phyloP scores from a whole-genome alignment of 768 basidiomycete species.

The Boletellus emodensis region DNA sequence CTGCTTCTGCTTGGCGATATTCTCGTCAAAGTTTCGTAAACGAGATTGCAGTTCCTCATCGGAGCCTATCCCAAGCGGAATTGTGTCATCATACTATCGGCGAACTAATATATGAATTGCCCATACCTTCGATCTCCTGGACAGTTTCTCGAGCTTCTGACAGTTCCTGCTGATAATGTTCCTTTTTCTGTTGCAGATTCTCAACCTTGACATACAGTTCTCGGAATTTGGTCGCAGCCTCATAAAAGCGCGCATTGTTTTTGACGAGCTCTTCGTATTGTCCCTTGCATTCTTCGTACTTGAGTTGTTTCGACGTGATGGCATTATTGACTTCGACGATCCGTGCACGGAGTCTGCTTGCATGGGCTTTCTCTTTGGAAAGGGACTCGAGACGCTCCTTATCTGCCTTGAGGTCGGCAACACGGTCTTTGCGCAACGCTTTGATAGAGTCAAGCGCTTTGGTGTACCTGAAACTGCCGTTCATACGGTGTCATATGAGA shows the following conservation, averaged over 20 bases:
- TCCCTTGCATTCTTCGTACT: constrained; percentile 67
- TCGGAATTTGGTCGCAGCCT: constrained; percentile 79
- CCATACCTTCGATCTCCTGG: constrained; percentile 59
- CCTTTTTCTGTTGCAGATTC: constrained; percentile 56
- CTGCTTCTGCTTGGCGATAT: constrained; percentile 49
- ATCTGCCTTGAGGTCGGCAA: constrained; percentile 89
- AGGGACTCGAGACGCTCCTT: constrained; percentile 80
- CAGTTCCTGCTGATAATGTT: constrained; percentile 58
- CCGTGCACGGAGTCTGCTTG: constrained; percentile 75
- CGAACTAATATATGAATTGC: neutral
- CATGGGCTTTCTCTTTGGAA: constrained; percentile 75
- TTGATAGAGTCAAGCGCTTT: constrained; percentile 96
- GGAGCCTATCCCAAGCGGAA: constrained; percentile 43
- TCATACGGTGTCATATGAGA: neutral
- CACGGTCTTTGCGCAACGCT: constrained; percentile 81
- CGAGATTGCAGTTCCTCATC: constrained; percentile 67
- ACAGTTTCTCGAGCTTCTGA: constrained; percentile 59
- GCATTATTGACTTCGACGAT: constrained; percentile 55
- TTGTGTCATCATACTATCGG: neutral
- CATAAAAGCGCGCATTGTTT: constrained; percentile 76
- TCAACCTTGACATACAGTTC: constrained; percentile 76
- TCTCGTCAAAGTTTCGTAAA: constrained; percentile 55
- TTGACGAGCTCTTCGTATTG: constrained; percentile 61
- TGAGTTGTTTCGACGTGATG: constrained; percentile 67
- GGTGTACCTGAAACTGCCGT: constrained; percentile 64